Conservation (phyloP, 495 filamentous ascomycete genomes). For the Aspergillus ellipticus region DNA sequence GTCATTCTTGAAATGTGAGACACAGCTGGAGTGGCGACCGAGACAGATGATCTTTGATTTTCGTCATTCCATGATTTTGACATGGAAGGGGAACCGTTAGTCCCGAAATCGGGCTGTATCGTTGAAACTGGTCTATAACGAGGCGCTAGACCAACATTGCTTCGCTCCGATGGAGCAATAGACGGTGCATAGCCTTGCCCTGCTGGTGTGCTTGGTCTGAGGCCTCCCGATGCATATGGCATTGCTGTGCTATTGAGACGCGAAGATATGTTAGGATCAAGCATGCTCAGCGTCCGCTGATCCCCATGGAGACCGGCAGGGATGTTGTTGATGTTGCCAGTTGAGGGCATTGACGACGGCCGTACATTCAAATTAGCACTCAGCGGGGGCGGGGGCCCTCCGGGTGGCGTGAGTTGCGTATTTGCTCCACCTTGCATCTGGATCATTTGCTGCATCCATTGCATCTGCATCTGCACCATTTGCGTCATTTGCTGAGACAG, state of each 20-base stretch:
- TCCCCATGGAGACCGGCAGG: constrained; percentile 25
- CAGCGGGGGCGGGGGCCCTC: constrained; percentile 11
- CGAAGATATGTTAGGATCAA: constrained; percentile 65
- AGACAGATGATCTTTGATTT: constrained; percentile 29
- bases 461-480: constrained; percentile 94
- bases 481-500: constrained; percentile 84
- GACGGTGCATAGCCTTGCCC: constrained; percentile 60
- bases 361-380: constrained; percentile 24
- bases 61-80: constrained; percentile 48
- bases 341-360: constrained; percentile 43
- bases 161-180: constrained; percentile 91
- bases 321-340: constrained; percentile 18
- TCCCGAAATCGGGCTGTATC: constrained; percentile 31
- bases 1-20: constrained; percentile 20
- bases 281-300: constrained; percentile 74
- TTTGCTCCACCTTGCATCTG: constrained; percentile 56
- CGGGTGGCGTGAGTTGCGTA: constrained; percentile 17
- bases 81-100: constrained; percentile 48
- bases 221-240: constrained; percentile 27
- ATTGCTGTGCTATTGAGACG: constrained; percentile 39
- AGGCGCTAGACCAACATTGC: constrained; percentile 82
- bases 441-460: constrained; percentile 74
- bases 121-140: constrained; percentile 89
- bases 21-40: constrained; percentile 17
- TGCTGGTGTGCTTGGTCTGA: constrained; percentile 28